phyloP scores from a whole-genome alignment of 1,284 basidiomycete species.

The Cryptococcus floricola region DNA sequence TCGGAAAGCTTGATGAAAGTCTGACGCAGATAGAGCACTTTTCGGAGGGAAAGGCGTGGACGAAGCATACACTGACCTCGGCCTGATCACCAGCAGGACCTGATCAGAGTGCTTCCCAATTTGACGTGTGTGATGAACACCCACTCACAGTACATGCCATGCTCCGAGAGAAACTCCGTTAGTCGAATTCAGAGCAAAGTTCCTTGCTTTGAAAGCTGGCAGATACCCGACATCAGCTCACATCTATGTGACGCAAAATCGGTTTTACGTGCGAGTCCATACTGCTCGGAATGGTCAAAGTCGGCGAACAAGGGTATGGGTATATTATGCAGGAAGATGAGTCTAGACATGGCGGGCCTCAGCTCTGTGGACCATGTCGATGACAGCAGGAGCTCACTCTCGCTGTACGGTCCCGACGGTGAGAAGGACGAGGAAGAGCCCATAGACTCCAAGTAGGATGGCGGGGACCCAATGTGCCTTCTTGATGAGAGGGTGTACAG shows the following conservation, averaged over 20 bases:
- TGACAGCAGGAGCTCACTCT: conserved; percentile 57
- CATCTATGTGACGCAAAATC: background rate
- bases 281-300: conserved; percentile 65
- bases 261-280: conserved; percentile 74
- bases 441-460: conserved; percentile 56
- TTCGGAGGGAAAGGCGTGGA: conserved; percentile 19
- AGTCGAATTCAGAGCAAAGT: conserved; percentile 64
- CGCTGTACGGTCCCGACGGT: conserved; percentile 64
- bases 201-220: conserved; percentile 73
- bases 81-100: conserved; percentile 17
- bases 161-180: conserved; percentile 79
- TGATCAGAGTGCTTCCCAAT: background rate
- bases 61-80: conserved; percentile 22
- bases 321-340: conserved; percentile 65
- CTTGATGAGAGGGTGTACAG: background rate
- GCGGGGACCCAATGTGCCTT: conserved; percentile 5
- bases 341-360: conserved; percentile 36
- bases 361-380: background rate
- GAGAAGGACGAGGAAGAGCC: conserved; percentile 56
- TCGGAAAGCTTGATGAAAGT: conserved; percentile 55
- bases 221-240: background rate
- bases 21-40: conserved; percentile 17
- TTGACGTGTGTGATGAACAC: background rate
- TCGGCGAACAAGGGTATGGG: conserved; percentile 62
- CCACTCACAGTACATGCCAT: conserved; percentile 74